Conservation (phyloP, 2,329 filamentous ascomycete genomes). For the Claviceps fusiformis region DNA sequence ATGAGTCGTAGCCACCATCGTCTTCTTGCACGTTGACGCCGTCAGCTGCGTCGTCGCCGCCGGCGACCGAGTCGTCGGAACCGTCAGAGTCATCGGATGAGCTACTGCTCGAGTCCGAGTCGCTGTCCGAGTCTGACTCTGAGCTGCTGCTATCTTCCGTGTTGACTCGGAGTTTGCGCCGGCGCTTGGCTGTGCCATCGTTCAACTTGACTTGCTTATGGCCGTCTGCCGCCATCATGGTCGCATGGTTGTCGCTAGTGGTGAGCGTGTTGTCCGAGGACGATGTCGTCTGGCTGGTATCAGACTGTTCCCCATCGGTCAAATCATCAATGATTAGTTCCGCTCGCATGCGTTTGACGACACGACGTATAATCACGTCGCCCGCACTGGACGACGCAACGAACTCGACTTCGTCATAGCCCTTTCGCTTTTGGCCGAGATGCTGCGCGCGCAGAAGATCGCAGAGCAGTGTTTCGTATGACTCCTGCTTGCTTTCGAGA, state of each 20-base stretch:
- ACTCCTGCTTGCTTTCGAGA: conserved; percentile 34
- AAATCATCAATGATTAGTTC: conserved; percentile 44
- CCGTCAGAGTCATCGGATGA: conserved; percentile 22
- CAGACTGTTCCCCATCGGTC: conserved; percentile 32
- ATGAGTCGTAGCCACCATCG: conserved; percentile 19
- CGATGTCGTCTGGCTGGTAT: conserved; percentile 17
- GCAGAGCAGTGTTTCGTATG: conserved; percentile 41
- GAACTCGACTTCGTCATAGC: conserved; percentile 39
- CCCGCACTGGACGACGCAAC: conserved; percentile 35
- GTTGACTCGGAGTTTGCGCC: conserved; percentile 37
- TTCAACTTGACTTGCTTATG: conserved; percentile 30
- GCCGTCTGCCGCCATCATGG: conserved; percentile 12
- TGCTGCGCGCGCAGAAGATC: conserved; percentile 27
- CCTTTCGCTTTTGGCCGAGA: conserved; percentile 30
- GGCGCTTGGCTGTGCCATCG: conserved; percentile 34
- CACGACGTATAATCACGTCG: conserved; percentile 36
- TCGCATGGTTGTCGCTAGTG: conserved; percentile 15
- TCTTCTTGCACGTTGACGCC: conserved; percentile 4
- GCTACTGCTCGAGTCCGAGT: conserved; percentile 21
- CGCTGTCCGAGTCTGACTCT: conserved; percentile 17
- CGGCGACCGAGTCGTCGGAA: conserved; percentile 16
- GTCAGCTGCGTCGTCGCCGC: conserved; percentile 9
- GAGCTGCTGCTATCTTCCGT: conserved; percentile 29
- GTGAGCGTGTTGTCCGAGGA: conserved; percentile 17
- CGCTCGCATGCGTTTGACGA: conserved; percentile 50